Base-by-base conservation (phyloP, 78 protist species). In the Dictyostelium purpureum region DNA sequence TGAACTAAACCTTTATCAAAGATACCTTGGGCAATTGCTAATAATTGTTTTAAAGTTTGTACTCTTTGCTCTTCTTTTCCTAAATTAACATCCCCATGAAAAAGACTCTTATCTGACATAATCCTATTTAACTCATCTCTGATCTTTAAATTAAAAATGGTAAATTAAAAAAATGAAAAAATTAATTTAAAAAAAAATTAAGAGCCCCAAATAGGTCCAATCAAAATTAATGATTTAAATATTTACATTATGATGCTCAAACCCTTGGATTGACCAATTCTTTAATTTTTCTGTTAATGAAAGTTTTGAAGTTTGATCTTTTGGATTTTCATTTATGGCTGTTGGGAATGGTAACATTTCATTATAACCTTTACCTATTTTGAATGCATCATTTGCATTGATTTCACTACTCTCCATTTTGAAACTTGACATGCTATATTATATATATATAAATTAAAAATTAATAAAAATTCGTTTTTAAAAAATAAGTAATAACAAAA, bases 41-140 rank as follows among this genome's bases (percentile, higher is more conserved):
- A 11, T 16, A 73, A 21, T 61, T 85, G 92, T 28, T 61, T 40
- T 21, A 85, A 40, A 16, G 35, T 51, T n/a, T 14, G 14, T 1
- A 85, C 42, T 85, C 92, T 85, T 31, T 85, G 70, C 9, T 63
- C 45, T n/a, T 85, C 92, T 35, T 85, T 85, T 31, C 82, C 21
- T 14, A 12, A 35, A 47, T 70, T 40, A 12, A 57, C 28, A 56
- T 59, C 66, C 10, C 18, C 0, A 42, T 56, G 57, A 16, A 70
- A 19, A n/a, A 54, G 28, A 61, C 73, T 76, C 42, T 65, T 66
- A 4, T n/a, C 42, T 31, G 77, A 35, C 18, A 85, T 24, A n/a
- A 42, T 69, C 18, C 49, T 77, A 10, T 42, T 33, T 47, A 73
- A 37, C 73, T 33, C 74, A 42, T 56, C 66, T 74, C 92, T 85